phyloP scores from a whole-genome alignment of 148 eudicot genomes.

The Cornus kousa region DNA sequence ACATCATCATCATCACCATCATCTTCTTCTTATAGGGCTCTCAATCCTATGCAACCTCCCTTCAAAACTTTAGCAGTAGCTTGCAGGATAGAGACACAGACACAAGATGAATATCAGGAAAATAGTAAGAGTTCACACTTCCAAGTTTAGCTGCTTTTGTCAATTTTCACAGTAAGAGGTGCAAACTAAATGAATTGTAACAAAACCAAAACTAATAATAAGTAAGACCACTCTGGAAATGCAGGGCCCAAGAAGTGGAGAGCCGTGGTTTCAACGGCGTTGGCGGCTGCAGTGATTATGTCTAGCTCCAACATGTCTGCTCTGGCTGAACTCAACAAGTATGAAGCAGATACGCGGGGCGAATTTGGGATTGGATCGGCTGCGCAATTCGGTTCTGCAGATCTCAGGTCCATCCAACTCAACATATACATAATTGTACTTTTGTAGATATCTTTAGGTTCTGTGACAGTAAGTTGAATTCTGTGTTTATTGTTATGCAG shows the following conservation, averaged over 20 bases:
- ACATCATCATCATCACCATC: not conserved
- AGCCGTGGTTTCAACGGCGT: slow-evolving; percentile 52
- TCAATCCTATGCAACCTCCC: slow-evolving; percentile 11
- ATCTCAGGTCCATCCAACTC: slow-evolving; percentile 51
- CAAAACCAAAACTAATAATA: not conserved
- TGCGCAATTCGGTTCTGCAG: slow-evolving; percentile 97
- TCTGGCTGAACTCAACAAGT: slow-evolving; percentile 84
- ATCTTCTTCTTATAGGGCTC: slow-evolving; percentile 15
- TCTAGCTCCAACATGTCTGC: slow-evolving; percentile 52
- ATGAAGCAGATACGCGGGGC: slow-evolving; percentile 81
- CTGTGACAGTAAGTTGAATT: not conserved
- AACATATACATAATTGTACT: not conserved
- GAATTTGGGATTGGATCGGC: slow-evolving; percentile 98
- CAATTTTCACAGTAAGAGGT: not conserved
- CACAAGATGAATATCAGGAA: slow-evolving; percentile 17
- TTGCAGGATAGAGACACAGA: slow-evolving; percentile 33
- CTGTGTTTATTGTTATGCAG: slow-evolving; percentile 32
- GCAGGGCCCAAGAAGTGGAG: slow-evolving; percentile 54
- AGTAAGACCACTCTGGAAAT: not conserved
- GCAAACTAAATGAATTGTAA: not conserved
- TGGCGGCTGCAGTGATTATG: slow-evolving; percentile 67
- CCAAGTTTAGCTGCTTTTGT: not conserved
- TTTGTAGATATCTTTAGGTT: not conserved
- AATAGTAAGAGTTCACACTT: slow-evolving; percentile 19
- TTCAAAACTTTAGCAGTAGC: slow-evolving; percentile 25